Conservation (phyloP, 371 early-diverging fungal species). For the Mortierella sp. region DNA sequence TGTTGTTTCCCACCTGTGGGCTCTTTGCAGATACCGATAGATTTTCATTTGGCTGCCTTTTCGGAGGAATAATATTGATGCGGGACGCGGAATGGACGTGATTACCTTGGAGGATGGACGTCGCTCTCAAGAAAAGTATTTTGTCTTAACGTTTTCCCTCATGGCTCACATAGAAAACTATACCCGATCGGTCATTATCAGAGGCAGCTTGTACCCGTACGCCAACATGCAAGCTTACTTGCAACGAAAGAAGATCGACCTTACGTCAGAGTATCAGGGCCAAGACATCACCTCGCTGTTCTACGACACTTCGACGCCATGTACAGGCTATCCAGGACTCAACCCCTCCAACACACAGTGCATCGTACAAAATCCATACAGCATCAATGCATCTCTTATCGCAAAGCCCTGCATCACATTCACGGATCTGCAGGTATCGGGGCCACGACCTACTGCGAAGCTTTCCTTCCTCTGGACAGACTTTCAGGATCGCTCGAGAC, state of each 20-base stretch:
- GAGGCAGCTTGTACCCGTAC: conserved; percentile 59
- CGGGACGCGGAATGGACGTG: too few relatives aligned
- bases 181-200: conserved; percentile 59
- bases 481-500: conserved; percentile 13
- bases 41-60: too few relatives aligned
- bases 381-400: conserved; percentile 30
- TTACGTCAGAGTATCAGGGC: conserved; percentile 62
- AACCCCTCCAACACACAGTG: conserved; percentile 18
- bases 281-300: conserved; percentile 63
- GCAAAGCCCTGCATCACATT: conserved; percentile 27
- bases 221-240: conserved; percentile 56
- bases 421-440: background rate
- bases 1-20: too few relatives aligned
- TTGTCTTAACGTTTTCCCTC: background rate
- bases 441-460: conserved; percentile 5
- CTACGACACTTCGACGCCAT: conserved; percentile 57
- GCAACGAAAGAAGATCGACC: conserved; percentile 50
- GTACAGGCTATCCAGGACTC: conserved; percentile 37
- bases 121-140: too few relatives aligned
- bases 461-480: conserved; percentile 41
- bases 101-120: too few relatives aligned
- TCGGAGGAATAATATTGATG: too few relatives aligned
- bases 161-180: conserved; percentile 31
- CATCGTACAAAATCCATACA: conserved; percentile 59
- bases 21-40: too few relatives aligned